Base-by-base conservation (phyloP, 257 asterid species). In the Eustoma russellianum region DNA sequence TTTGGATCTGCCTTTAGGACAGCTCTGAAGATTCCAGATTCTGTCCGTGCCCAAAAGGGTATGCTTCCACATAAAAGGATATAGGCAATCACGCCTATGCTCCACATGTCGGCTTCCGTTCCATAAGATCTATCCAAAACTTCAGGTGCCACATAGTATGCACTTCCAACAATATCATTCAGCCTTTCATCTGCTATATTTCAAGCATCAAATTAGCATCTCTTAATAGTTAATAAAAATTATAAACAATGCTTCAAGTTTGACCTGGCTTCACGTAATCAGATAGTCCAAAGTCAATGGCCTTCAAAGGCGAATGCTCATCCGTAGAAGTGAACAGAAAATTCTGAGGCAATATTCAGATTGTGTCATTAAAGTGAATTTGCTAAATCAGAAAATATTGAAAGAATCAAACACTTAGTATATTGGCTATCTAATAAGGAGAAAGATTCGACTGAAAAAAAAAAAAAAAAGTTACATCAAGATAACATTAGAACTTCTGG, bases 71-170 rank as follows among this genome's bases (percentile, higher is more conserved):
- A 83, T 12, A 89, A 82, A 73, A 89, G 86, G 72, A 85, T 85
- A 41, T 85, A 89, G 53, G 90, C 89, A 70, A 85, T 85, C 50
- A 89, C 97, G 50, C 97, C 97, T 52, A 89, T 74, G 59, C 97
- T 85, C 97, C 97, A 89, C 92, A 85, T 85, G 71, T 89, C 97
- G 17, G 89, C 95, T 71, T 88, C 95, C 18, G 94, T 80, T 64
- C 97, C 95, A 60, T 88, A 88, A 24, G 97, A 80, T 73, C 97
- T 77, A 62, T 85, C 94, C 68, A 88, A 61, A 61, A 82, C 92
- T 70, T 82, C 92, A 7, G 92, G 92, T 24, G 92, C 87, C 48
- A 82, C 92, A 66, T 82, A 82, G 64, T 84, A 87, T 60, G 94
- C 94, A 66, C 95, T 84, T 69, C 95, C 95, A 41, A 85, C 97